Evolutionary conservation across 129 eudicot species (phyloP).

Genomic region (Artemisia tridentata): DNA sequence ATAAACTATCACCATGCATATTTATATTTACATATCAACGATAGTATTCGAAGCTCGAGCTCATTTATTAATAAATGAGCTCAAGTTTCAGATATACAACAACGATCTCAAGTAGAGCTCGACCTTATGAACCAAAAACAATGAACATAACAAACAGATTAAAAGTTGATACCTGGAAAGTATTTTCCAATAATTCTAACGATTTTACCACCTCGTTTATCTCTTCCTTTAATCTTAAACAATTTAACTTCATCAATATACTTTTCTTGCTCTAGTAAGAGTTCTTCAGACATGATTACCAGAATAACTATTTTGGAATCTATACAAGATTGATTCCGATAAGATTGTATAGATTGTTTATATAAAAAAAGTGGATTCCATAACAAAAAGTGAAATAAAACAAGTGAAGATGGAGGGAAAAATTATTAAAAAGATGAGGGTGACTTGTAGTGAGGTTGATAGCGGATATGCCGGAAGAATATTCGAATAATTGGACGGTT

Average conservation of each 20-base stretch:
- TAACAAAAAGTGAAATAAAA: slow-evolving; percentile 6
- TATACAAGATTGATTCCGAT: slow-evolving; percentile 18
- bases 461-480: slow-evolving; percentile 33
- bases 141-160: not conserved
- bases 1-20: no score
- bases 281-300: slow-evolving; percentile 28
- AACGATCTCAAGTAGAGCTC: no score
- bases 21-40: no score
- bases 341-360: slow-evolving; percentile 20
- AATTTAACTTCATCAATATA: slow-evolving; percentile 41
- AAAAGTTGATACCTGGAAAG: slow-evolving; percentile 50
- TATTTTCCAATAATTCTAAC: slow-evolving; percentile 53
- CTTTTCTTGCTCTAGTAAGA: slow-evolving; percentile 18
- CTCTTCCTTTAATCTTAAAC: slow-evolving; percentile 68
- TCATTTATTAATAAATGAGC: no score
- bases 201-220: slow-evolving; percentile 49
- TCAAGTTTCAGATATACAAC: no score
- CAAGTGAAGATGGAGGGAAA: slow-evolving; percentile 17
- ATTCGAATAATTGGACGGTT: slow-evolving; percentile 25
- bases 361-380: slow-evolving; percentile 19
- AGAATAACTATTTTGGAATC: not conserved
- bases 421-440: not conserved
- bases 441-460: not conserved
- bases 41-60: no score
- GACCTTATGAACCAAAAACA: no score